Evolutionary conservation across 371 early-diverging fungal genomes (phyloP).

Genomic region (Syncephalastrum racemosum): DNA sequence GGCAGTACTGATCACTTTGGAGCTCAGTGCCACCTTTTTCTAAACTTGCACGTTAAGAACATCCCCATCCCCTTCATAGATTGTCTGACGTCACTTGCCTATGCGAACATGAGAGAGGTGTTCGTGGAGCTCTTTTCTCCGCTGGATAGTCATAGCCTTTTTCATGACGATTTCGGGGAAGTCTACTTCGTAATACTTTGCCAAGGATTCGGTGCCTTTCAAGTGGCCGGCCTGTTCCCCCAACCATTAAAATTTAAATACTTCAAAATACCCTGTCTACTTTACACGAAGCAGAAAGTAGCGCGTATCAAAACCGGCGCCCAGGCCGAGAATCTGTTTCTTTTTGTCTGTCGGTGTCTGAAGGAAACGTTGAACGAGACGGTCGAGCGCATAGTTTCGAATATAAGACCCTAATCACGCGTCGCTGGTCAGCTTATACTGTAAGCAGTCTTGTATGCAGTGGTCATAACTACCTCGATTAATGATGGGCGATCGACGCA

Average conservation of each 20-base stretch:
- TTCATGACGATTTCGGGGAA: constrained; percentile 81
- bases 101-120: constrained; percentile 31
- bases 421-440: neutral
- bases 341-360: constrained; percentile 22
- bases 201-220: neutral
- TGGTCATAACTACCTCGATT: constrained; percentile 71
- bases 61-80: neutral
- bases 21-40: constrained; percentile 77
- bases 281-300: constrained; percentile 76
- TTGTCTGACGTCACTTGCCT: neutral
- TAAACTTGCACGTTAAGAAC: constrained; percentile 6
- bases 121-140: constrained; percentile 48
- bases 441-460: neutral
- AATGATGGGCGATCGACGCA: constrained; percentile 85
- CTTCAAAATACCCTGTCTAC: neutral
- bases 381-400: constrained; percentile 70
- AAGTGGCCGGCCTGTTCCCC: neutral
- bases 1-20: constrained; percentile 60
- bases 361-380: constrained; percentile 63
- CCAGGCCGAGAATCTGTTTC: constrained; percentile 84
- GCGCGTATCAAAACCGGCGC: constrained; percentile 94
- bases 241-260: constrained; percentile 2
- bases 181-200: constrained; percentile 87
- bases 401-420: constrained; percentile 63
- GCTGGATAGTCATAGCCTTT: constrained; percentile 73